Base-by-base conservation (phyloP, 2,329 filamentous ascomycete genomes). In the Akanthomyces lecanii region DNA sequence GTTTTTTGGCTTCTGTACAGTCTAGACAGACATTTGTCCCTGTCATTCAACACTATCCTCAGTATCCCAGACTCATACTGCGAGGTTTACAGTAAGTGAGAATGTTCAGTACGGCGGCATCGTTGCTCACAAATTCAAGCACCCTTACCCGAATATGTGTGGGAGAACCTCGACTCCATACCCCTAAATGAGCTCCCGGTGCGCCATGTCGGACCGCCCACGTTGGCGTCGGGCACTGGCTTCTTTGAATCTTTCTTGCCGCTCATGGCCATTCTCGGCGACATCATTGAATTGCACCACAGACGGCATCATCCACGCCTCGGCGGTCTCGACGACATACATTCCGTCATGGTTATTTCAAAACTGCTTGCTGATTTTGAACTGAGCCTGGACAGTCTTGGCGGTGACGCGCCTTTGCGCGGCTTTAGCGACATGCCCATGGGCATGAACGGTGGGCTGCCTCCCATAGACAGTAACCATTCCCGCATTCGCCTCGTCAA, bases 241-340 rank as follows among this genome's bases (percentile, higher is more conserved):
- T 78, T 81, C 44, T 82, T 82, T 52, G 79, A 81, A 64, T 82
- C 77, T 64, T 82, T 82, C 58, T 69, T 82, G 4, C 80, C 80
- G 0, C 70, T 82, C 1, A 81, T 81, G 76, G 73, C 75, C 0
- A 78, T 81, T 7, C 73, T 82, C 0, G 80, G 80, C 0, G 78
- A 82, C 59, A 78, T 82, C 8, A 78, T 82, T 47, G 77, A 82
- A 51, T 69, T 81, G 5, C 80, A 81, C 64, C 77, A 79, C 60
- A 69, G 74, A 12, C 72, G 75, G 16, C 71, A 75, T 33, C 79
- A 82, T 63, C 78, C 79, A 0, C 73, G 76, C 0, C 71, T 82
- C 0, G 76, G 77, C 30, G 66, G 65, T 12, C 66, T 75, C n/a
- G 70, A 76, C 63, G 71, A 77, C 55, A 63, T 69, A 0, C 70